phyloP scores from a whole-genome alignment of 345 rosid genomes.

The Pugionium dolabratum region DNA sequence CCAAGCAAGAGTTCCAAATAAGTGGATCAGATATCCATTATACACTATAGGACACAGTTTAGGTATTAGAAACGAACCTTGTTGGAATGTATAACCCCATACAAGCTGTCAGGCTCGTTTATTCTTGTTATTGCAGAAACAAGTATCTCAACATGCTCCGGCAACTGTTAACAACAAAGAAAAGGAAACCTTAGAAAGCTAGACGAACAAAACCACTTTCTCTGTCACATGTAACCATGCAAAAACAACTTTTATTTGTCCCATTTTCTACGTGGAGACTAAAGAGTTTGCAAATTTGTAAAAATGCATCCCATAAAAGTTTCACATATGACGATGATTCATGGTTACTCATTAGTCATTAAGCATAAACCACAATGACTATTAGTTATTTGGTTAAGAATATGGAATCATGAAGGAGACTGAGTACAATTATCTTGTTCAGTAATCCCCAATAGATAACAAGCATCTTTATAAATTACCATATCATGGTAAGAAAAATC shows the following conservation, averaged over 20 bases:
- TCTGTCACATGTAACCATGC: constrained; percentile 6
- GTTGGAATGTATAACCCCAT: constrained; percentile 87
- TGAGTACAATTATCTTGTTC: constrained; percentile 17
- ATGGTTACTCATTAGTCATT: constrained; percentile 12
- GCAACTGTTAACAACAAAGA: constrained; percentile 54
- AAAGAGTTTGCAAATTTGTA: neutral
- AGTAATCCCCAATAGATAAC: constrained; percentile 17
- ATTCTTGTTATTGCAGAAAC: constrained; percentile 83
- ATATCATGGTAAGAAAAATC: constrained; percentile 82
- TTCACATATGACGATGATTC: constrained; percentile 19
- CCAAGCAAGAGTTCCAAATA: constrained; percentile 24
- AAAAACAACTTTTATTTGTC: constrained; percentile 3
- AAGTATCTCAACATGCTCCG: constrained; percentile 77
- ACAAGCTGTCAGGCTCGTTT: constrained; percentile 95
- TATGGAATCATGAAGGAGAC: constrained; percentile 7
- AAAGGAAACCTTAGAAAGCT: constrained; percentile 11
- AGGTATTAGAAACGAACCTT: constrained; percentile 54
- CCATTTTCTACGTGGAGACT: constrained; percentile 3
- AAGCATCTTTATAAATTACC: constrained; percentile 50
- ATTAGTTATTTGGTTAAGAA: constrained; percentile 25
- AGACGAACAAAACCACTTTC: constrained; percentile 3
- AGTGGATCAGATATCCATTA: constrained; percentile 12
- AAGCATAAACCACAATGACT: constrained; percentile 16
- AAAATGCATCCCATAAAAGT: constrained; percentile 20
- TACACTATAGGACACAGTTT: constrained; percentile 9